Conservation (phyloP, 805 yeast species). For the Hanseniaspora pseudoguilliermondii region DNA sequence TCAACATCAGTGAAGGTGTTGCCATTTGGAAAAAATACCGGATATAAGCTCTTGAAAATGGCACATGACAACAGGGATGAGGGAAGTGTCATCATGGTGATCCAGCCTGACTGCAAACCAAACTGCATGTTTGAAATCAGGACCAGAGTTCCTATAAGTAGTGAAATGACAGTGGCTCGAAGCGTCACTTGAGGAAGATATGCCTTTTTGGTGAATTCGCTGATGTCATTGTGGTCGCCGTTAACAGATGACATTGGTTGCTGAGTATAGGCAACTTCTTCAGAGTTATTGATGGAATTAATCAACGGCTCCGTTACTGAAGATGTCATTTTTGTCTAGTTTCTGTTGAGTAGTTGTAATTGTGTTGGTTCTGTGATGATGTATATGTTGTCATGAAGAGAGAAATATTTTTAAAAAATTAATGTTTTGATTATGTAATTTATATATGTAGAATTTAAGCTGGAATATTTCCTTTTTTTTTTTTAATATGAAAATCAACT, state of each 20-base stretch:
- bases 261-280: not conserved
- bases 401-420: too few species aligned
- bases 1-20: conserved; percentile 74
- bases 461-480: too few species aligned
- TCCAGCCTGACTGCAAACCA: conserved; percentile 98
- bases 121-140: conserved; percentile 86
- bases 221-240: not conserved
- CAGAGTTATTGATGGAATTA: not conserved
- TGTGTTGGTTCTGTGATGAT: too few species aligned
- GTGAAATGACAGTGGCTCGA: conserved; percentile 63
- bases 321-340: not conserved
- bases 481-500: too few species aligned
- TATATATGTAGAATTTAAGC: too few species aligned
- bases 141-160: conserved; percentile 75
- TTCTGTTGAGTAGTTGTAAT: too few species aligned
- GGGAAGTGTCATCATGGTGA: conserved; percentile 96
- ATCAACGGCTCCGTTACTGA: not conserved
- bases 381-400: too few species aligned
- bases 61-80: conserved; percentile 83
- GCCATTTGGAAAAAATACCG: conserved; percentile 19
- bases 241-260: not conserved
- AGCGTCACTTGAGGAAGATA: conserved; percentile 53
- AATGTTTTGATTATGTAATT: too few species aligned
- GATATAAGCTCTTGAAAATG: conserved; percentile 48
- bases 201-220: conserved; percentile 37